A percentile compares a stretch with the other conserved stretches of the same genome.
These are phyloP conservation scores for Zymoseptoria ardabiliae DNA, from an alignment of 2,329 filamentous ascomycete species.

Conservation along the genomic window DNA sequence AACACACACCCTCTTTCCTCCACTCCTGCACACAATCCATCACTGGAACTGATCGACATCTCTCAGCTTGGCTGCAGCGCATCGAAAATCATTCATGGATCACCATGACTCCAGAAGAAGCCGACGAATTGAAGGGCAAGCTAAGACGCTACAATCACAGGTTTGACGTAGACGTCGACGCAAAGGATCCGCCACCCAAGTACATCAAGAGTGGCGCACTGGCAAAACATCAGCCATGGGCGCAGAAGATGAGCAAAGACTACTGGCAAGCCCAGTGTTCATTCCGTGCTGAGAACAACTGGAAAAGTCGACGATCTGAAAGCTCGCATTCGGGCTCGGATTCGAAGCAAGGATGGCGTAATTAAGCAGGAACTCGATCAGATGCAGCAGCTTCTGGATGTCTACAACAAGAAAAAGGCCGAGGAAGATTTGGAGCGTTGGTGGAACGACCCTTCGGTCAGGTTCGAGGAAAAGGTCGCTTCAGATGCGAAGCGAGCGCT, in stretches of 20 bases:
- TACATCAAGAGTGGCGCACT: conserved; percentile 1
- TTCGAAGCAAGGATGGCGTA: not conserved
- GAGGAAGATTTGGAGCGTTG: not conserved
- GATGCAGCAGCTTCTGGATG: not conserved
- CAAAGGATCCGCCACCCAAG: not conserved
- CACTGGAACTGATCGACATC: no score
- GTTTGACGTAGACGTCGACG: conserved; percentile 3
- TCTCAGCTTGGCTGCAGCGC: no score
- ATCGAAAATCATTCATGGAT: no score
- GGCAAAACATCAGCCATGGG: conserved; percentile 7
- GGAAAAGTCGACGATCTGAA: conserved; percentile 4
- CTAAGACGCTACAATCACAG: not conserved
- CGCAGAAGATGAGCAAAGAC: not conserved
- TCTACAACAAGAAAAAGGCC: not conserved
- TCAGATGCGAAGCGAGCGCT: conserved; percentile 1
- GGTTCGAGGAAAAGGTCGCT: not conserved
- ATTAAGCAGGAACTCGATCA: not conserved
- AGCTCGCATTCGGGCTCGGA: not conserved
- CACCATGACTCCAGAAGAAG: not conserved
- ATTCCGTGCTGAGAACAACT: conserved; percentile 4
- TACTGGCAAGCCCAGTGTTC: conserved; percentile 12
- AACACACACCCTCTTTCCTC: no score
- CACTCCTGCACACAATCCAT: no score
- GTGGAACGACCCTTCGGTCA: conserved; percentile 2
- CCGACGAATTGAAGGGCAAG: not conserved